phyloP scores from a whole-genome alignment of 1,284 basidiomycete species.

The Tilletia caries region DNA sequence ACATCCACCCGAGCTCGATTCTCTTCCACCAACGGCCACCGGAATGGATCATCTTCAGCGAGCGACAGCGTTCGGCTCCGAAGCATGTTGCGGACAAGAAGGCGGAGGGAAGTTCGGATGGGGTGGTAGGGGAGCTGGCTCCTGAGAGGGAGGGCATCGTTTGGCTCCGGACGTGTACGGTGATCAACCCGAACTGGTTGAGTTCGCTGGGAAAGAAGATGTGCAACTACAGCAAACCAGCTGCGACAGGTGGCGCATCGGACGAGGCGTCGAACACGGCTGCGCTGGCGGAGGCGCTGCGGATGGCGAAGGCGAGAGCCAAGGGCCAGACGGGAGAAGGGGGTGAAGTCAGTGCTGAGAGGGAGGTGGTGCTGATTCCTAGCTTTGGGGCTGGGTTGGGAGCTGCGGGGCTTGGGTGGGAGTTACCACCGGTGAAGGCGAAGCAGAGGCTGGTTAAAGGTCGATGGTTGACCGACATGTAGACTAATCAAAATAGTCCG shows the following conservation, averaged over 20 bases:
- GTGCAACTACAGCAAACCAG: conserved; percentile 83
- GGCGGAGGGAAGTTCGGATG: conserved; percentile 15
- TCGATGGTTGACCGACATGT: conserved; percentile 35
- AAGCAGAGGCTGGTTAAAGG: conserved; percentile 43
- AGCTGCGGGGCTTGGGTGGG: conserved; percentile 43
- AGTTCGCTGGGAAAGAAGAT: conserved; percentile 72
- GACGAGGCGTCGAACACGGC: conserved; percentile 17
- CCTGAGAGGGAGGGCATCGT: conserved; percentile 24
- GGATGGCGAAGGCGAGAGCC: conserved; percentile 24
- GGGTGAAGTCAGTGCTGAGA: conserved; percentile 1
- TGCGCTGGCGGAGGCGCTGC: conserved; percentile 18
- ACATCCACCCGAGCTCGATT: conserved; percentile 83
- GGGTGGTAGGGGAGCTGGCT: conserved; percentile 15
- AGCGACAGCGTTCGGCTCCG: conserved; percentile 60
- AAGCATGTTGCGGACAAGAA: conserved; percentile 52
- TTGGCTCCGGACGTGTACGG: conserved; percentile 46
- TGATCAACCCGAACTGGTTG: conserved; percentile 83
- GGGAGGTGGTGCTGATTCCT: conserved; percentile 42
- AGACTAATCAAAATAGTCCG: not conserved
- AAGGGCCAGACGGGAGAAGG: conserved; percentile 15
- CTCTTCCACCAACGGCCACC: conserved; percentile 72
- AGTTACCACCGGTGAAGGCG: conserved; percentile 42
- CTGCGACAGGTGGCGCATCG: conserved; percentile 17
- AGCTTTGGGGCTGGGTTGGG: conserved; percentile 46
- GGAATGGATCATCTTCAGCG: conserved; percentile 81